These are phyloP conservation scores for Cenchrus purpureus DNA, from an alignment of 176 grass and related monocot genomes.

Conservation along the genomic window DNA sequence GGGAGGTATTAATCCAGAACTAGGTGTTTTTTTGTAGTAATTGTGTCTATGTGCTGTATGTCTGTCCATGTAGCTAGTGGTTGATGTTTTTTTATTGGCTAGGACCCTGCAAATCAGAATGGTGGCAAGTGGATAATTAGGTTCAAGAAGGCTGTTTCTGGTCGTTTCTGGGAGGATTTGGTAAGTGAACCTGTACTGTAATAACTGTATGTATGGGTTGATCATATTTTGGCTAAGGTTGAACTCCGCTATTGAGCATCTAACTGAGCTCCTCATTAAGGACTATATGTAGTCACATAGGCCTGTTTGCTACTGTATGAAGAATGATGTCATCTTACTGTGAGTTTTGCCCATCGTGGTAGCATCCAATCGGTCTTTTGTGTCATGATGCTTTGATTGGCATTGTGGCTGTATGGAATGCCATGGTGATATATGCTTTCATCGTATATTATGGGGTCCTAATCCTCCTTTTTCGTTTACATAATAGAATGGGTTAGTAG, in stretches of 20 bases:
- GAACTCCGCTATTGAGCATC: not conserved
- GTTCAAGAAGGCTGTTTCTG: slow-evolving; percentile 95
- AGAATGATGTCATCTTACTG: not conserved
- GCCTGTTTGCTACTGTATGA: not conserved
- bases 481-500: not conserved
- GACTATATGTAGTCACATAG: not conserved
- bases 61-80: not conserved
- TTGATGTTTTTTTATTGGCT: slow-evolving; percentile 45
- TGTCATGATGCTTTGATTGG: not conserved
- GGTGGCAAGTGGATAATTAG: slow-evolving; percentile 99
- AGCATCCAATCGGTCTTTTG: not conserved
- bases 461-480: not conserved
- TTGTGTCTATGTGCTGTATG: not conserved
- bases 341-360: not conserved
- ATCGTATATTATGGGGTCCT: too few species aligned
- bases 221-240: slow-evolving; percentile 14
- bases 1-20: slow-evolving; percentile 72
- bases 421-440: not conserved
- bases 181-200: slow-evolving; percentile 47
- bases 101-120: slow-evolving; percentile 86
- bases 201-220: not conserved
- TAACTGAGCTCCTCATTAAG: slow-evolving; percentile 7
- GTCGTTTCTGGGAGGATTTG: slow-evolving; percentile 98
- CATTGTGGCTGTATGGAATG: not conserved
- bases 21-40: not conserved